Evolutionary conservation across 2,329 filamentous ascomycete species (phyloP), one percentile per base, ranked within the genome.

Genomic region (Juglanconis oblonga): DNA sequence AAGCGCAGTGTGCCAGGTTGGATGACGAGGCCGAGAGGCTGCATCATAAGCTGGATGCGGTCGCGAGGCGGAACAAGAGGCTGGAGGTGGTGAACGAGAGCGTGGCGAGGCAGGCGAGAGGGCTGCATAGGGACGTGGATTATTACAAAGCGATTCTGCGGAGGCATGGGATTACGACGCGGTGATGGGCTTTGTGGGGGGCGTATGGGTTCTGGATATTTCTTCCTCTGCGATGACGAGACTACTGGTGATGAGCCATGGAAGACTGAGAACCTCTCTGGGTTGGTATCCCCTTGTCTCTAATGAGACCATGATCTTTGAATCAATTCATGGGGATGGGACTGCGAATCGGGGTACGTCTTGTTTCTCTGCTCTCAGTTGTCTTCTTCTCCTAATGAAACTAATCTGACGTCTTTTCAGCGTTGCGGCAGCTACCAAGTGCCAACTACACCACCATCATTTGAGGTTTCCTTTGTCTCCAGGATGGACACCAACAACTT

Each of bases 41-140:
- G 35, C 64, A 67, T 14, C 55, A 65, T 14, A 68, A 67, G 52
- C 49, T 71, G 9, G 63, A 67, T 49, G 62, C 68, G 11, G 64
- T 70, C 31, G 66, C 68, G 47, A 63, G 67, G 31, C 65, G 69
- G 36, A 72, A 70, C 52, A 48, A 64, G 48, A 54, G 53, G 9
- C 64, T 73, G 11, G 62, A 64, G 52, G 60, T 40, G 50, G 47
- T 50, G 44, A 60, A 59, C 11, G 57, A 62, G 40, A 53, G 55
- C 24, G 32, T 53, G 24, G 57, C 54, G n/a, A 48, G 50, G 29
- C 58, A 60, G 38, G 54, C 54, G 29, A 40, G 53, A 32, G 56
- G 54, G 54, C 40, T 53, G 14, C 56, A 48, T 50, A 42, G 54
- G 53, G 61, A 62, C 29, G 52, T 69, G 17, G 50, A 58, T 11